Evolutionary conservation across 306 rosid species (phyloP).

Genomic region (Prinsepia uniflora): DNA sequence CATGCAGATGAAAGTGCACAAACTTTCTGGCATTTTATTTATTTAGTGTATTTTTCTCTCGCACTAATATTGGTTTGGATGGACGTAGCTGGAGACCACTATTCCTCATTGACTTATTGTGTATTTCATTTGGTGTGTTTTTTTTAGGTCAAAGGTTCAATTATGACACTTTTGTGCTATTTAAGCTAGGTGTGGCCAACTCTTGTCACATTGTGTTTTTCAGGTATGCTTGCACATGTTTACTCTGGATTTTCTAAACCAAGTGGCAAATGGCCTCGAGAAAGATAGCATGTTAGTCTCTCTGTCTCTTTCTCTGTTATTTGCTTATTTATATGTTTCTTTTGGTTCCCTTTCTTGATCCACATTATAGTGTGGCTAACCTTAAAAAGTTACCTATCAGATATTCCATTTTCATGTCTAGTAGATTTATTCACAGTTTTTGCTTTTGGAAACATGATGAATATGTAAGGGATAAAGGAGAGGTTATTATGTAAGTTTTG

Average conservation of each 20-base stretch:
- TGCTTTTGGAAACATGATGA: not conserved
- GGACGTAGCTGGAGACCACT: not conserved
- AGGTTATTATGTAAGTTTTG: not conserved
- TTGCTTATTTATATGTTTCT: too few species aligned
- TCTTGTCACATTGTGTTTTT: slow-evolving; percentile 30
- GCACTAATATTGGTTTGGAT: not conserved
- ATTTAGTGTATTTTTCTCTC: not conserved
- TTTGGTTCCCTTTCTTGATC: slow-evolving; percentile 1
- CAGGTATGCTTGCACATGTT: slow-evolving; percentile 99
- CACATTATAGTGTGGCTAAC: not conserved
- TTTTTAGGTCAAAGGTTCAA: not conserved
- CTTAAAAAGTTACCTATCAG: too few species aligned
- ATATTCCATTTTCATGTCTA: not conserved
- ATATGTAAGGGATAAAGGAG: not conserved
- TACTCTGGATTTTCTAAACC: slow-evolving; percentile 89
- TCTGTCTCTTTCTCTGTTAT: slow-evolving; percentile 6
- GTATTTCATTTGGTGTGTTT: slow-evolving; percentile 12
- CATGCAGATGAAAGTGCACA: not conserved
- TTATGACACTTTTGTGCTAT: not conserved
- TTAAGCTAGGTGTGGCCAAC: slow-evolving; percentile 2
- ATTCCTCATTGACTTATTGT: not conserved
- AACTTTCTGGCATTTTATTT: not conserved
- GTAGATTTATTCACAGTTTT: not conserved
- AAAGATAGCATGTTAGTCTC: slow-evolving; percentile 81
- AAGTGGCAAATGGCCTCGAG: slow-evolving; percentile 97